Base-by-base conservation (phyloP, 2,329 filamentous ascomycete genomes). In the Nakataea oryzae region DNA sequence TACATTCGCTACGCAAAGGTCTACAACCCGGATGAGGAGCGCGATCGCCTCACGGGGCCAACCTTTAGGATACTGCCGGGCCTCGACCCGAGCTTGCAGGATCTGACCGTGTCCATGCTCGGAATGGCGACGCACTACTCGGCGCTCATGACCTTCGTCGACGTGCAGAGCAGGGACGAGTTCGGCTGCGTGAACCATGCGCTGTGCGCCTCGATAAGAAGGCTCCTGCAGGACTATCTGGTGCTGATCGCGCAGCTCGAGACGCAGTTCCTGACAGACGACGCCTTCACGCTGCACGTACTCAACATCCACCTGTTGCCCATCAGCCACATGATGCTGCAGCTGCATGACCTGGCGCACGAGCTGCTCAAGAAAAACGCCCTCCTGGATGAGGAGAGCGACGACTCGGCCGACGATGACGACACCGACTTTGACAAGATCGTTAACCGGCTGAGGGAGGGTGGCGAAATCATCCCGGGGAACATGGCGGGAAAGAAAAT, bases 121-220 rank as follows among this genome's bases (percentile, higher is more conserved):
- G 93, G 89, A 72, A 96, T 96, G 83, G 93, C 95, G 7, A 95
- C 91, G 0, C 91, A 97, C 73, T 96, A 97, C 74, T 89, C 87
- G 57, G 93, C 95, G 0, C 81, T 97, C 50, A 91, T 97, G 70
- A 87, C 91, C 3, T 97, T 97, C 73, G 87, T 97, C 59, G 93
- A 99, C 70, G 90, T 97, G 1, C 91, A 97, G 72, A 96, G 93
- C 72, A 83, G 91, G 55, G 91, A 95, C 60, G 91, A 97, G 71
- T 97, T 93, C 74, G 95, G 95, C 11, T 88, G 90, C 26, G 93
- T 99, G 64, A 97, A 96, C 71, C 95, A 99, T 75, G 93, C 95
- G 0, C 79, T 99, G 34, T 97, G 95, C 74, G 93, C 95, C n/a
- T 90, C 93, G 9, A 91, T 99, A 69, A 86, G 95, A 64, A 96